phyloP scores from a whole-genome alignment of 1,139 yeast genomes.

The Taphrina deformans region DNA sequence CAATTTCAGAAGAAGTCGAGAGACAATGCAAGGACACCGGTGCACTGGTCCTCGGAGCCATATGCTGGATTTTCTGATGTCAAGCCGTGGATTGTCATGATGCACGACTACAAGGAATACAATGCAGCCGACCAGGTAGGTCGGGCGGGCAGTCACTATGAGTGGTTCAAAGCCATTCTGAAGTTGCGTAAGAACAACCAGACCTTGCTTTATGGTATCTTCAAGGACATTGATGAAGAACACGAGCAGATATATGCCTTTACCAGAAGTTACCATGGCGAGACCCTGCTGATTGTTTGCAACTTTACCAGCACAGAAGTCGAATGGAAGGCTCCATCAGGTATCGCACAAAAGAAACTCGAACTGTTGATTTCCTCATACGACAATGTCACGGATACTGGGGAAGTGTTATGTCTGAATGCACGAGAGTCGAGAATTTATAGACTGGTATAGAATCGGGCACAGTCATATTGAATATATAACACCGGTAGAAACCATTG shows the following conservation, averaged over 20 bases:
- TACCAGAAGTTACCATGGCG: not conserved
- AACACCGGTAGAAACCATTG: too few relatives aligned
- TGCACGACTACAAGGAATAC: conserved; percentile 53
- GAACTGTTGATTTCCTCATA: not conserved
- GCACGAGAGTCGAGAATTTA: conserved; percentile 12
- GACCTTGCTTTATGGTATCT: conserved; percentile 53
- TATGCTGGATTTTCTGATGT: conserved; percentile 55
- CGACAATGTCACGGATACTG: not conserved
- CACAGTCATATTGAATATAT: too few relatives aligned
- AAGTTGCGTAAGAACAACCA: conserved; percentile 50
- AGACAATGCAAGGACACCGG: conserved; percentile 60
- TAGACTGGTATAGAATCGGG: not conserved
- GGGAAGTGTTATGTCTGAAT: not conserved
- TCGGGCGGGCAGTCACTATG: conserved; percentile 53
- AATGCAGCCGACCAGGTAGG: conserved; percentile 54
- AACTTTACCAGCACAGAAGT: conserved; percentile 9
- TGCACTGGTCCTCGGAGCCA: conserved; percentile 54
- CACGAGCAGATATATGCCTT: conserved; percentile 31
- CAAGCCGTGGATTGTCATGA: conserved; percentile 58
- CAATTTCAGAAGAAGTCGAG: conserved; percentile 43
- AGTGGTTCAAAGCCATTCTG: conserved; percentile 53
- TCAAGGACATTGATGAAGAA: conserved; percentile 40
- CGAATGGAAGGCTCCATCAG: not conserved
- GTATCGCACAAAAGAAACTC: not conserved
- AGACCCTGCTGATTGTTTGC: conserved; percentile 8